Conservation (phyloP, 257 asterid species). For the Lycium ferocissimum region DNA sequence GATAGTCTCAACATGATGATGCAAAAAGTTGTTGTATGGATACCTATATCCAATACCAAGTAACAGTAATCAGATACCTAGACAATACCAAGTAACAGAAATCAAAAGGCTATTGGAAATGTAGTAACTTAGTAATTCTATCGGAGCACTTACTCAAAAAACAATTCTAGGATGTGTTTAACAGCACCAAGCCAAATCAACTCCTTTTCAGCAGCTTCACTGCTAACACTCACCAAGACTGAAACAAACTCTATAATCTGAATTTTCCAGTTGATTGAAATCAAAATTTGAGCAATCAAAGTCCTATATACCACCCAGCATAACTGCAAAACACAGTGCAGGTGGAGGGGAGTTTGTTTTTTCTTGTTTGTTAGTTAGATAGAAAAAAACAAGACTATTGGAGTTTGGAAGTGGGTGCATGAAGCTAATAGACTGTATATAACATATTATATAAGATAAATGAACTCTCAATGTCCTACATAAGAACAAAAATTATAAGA, state of each 20-base stretch:
- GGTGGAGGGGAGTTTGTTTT: not conserved
- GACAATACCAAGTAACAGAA: constrained; percentile 34
- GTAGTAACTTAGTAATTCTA: constrained; percentile 3
- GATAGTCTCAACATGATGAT: constrained; percentile 76
- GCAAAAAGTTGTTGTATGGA: constrained; percentile 89
- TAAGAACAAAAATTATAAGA: not conserved
- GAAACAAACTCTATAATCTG: constrained; percentile 95
- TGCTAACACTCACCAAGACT: constrained; percentile 74
- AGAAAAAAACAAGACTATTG: not conserved
- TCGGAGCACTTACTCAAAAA: constrained; percentile 69
- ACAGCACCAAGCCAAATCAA: constrained; percentile 77
- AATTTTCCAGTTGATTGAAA: constrained; percentile 34
- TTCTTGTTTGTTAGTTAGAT: not conserved
- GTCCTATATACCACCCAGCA: not conserved
- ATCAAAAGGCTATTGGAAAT: constrained; percentile 24
- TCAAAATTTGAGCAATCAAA: constrained; percentile 39
- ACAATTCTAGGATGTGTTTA: constrained; percentile 65
- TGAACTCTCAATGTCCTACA: not conserved
- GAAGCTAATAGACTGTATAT: not conserved
- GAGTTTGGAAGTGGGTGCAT: not conserved
- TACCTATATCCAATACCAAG: constrained; percentile 54
- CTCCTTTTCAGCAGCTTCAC: constrained; percentile 86
- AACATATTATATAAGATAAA: not conserved
- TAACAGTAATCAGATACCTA: constrained; percentile 21
- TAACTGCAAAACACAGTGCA: not conserved